Conservation (phyloP, 108 stramenopile species). For the Cyclotella baltica region DNA sequence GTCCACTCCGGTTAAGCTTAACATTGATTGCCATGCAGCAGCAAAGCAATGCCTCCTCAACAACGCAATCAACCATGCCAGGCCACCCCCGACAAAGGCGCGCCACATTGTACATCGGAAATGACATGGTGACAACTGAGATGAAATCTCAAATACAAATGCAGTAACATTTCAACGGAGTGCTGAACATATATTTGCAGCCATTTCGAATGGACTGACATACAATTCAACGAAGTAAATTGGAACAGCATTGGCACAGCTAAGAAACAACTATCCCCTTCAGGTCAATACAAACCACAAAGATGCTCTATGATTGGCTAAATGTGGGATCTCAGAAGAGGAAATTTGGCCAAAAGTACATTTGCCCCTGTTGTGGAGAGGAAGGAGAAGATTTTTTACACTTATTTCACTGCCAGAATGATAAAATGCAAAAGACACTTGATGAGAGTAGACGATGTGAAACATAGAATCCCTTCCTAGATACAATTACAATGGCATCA, state of each 20-base stretch:
- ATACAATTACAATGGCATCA: background rate
- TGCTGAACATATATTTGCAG: background rate
- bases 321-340: background rate
- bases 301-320: conserved; percentile 1
- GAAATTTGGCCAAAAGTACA: background rate
- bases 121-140: background rate
- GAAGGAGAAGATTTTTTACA: background rate
- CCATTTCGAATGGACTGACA: background rate
- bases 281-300: background rate
- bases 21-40: background rate
- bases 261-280: background rate
- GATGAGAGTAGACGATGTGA: background rate
- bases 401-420: too few relatives aligned
- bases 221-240: background rate
- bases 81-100: background rate
- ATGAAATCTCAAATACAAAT: background rate
- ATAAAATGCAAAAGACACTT: too few relatives aligned
- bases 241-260: background rate
- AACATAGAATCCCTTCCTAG: background rate
- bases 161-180: background rate
- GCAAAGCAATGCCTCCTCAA: background rate
- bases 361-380: background rate
- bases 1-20: background rate
- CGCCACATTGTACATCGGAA: background rate
- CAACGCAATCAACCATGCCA: background rate